A percentile compares a stretch with the other conserved stretches of the same genome.
Conservation (phyloP, 345 rosid species). For the Salix koriyanagi region DNA sequence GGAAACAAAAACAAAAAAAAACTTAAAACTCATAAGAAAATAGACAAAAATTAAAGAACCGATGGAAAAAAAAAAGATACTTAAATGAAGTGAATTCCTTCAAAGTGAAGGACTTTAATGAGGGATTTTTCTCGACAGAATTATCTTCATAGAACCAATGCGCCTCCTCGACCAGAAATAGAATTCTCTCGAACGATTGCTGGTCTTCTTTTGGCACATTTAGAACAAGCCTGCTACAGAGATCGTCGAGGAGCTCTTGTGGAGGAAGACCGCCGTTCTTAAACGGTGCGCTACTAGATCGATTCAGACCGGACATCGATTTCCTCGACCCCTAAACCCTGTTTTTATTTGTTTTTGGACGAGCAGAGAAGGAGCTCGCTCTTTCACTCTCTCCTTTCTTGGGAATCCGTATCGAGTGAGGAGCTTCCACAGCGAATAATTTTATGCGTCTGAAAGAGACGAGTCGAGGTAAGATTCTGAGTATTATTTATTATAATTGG, state of each 20-base stretch:
- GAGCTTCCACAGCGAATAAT: neutral
- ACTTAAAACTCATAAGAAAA: neutral
- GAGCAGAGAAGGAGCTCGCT: neutral
- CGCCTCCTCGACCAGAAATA: constrained; percentile 93
- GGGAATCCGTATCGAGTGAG: neutral
- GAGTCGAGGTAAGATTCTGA: neutral
- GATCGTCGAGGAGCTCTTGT: constrained; percentile 97
- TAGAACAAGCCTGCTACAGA: constrained; percentile 97
- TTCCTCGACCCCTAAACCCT: neutral
- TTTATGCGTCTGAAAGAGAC: neutral
- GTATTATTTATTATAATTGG: neutral
- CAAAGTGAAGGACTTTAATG: constrained; percentile 71
- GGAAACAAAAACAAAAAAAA: constrained; percentile 24
- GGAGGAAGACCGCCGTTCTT: constrained; percentile 90
- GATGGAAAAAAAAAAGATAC: constrained; percentile 47
- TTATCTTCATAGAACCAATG: constrained; percentile 99
- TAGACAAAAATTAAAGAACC: neutral
- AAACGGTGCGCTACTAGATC: constrained; percentile 61
- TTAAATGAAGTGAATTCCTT: constrained; percentile 87
- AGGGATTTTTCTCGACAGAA: constrained; percentile 86
- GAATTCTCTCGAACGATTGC: constrained; percentile 92
- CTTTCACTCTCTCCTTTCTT: neutral
- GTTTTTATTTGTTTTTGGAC: neutral
- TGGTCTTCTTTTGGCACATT: constrained; percentile 98
- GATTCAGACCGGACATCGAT: constrained; percentile 61